Conservation (phyloP, 176 grass and related monocot genomes). For the Carex pumila region DNA sequence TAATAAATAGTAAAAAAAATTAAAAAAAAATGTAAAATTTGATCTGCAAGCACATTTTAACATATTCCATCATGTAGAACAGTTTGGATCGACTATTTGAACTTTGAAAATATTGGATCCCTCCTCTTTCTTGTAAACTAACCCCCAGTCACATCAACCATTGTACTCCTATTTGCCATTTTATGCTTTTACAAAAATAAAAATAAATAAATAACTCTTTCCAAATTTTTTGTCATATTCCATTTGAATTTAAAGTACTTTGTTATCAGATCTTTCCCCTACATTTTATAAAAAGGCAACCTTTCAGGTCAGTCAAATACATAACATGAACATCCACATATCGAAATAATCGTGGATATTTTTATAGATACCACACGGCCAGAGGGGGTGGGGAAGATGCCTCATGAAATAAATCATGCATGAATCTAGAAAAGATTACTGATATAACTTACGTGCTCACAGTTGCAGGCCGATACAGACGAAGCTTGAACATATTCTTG, state of each 20-base stretch:
- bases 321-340: not conserved
- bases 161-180: not conserved
- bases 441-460: conserved; percentile 64
- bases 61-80: too few species aligned
- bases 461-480: conserved; percentile 76
- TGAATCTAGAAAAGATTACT: not conserved
- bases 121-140: not conserved
- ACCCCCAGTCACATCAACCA: not conserved
- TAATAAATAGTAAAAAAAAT: too few species aligned
- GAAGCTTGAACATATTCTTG: conserved; percentile 53
- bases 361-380: not conserved
- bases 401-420: not conserved
- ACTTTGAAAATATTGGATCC: too few species aligned
- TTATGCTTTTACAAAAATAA: not conserved
- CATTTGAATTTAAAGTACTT: not conserved
- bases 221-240: not conserved
- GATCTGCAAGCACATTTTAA: too few species aligned
- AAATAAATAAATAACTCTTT: too few species aligned
- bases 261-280: not conserved
- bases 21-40: too few species aligned
- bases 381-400: not conserved
- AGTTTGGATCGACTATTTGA: too few species aligned
- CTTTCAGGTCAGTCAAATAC: not conserved
- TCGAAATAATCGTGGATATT: not conserved
- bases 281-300: not conserved